Evolutionary conservation across 768 basidiomycete species (phyloP).

Genomic region (Daedaleopsis sinensis): DNA sequence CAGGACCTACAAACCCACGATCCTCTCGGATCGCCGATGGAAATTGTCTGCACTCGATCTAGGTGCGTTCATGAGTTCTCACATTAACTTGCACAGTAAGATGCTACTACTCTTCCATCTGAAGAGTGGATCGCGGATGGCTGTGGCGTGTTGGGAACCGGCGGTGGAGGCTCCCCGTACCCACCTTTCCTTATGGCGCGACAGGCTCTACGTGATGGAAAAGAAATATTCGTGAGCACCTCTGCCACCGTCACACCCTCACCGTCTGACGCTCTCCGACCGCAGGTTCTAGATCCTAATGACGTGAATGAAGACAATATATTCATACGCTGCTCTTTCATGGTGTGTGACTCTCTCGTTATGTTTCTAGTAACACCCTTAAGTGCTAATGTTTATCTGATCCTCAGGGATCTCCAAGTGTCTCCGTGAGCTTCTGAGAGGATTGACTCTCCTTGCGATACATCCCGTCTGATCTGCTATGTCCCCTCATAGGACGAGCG

Average conservation of each 20-base stretch:
- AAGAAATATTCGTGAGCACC: conserved; percentile 22
- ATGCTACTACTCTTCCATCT: conserved; percentile 28
- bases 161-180: conserved; percentile 64
- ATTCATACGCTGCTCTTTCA: conserved; percentile 31
- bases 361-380: too few relatives aligned
- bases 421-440: conserved; percentile 17
- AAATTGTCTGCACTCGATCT: conserved; percentile 33
- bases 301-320: conserved; percentile 44
- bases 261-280: too few relatives aligned
- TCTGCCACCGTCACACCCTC: too few relatives aligned
- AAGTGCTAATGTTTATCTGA: neutral
- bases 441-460: neutral
- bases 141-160: conserved; percentile 64
- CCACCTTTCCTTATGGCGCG: conserved; percentile 52
- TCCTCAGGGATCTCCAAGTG: conserved; percentile 29
- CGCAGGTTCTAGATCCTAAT: conserved; percentile 33
- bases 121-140: conserved; percentile 65
- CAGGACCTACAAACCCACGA: conserved; percentile 26
- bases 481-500: conserved; percentile 23
- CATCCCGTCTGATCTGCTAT: too few relatives aligned
- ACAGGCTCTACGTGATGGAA: conserved; percentile 55
- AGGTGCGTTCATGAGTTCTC: conserved; percentile 7
- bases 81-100: too few relatives aligned
- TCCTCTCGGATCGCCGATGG: conserved; percentile 24
- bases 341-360: conserved; percentile 17